Conservation (phyloP, 768 basidiomycete species). For the Kwoniella shandongensis region DNA sequence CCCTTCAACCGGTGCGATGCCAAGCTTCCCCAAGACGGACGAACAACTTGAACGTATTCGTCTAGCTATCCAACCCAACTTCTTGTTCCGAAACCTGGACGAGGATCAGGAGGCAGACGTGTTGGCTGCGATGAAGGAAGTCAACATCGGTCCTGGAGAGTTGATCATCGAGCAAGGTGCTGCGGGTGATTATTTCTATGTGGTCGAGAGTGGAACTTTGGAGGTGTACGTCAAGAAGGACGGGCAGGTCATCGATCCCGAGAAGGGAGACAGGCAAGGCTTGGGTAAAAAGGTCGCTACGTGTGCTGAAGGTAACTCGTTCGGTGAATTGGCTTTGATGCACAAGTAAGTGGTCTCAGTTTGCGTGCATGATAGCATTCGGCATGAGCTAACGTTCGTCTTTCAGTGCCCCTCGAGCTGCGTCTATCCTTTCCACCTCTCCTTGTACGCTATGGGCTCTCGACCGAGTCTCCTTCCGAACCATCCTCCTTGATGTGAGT, state of each 20-base stretch:
- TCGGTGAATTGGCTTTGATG: conserved; percentile 97
- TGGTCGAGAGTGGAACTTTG: conserved; percentile 84
- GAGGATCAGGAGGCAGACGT: conserved; percentile 94
- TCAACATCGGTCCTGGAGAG: conserved; percentile 66
- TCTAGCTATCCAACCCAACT: conserved; percentile 79
- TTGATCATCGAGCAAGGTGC: conserved; percentile 97
- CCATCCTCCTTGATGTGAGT: conserved; percentile 78
- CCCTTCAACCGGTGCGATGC: conserved; percentile 56
- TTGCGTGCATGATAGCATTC: not conserved
- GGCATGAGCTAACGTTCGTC: conserved; percentile 3
- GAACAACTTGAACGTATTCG: conserved; percentile 87
- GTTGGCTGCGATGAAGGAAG: conserved; percentile 92
- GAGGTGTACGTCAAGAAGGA: conserved; percentile 65
- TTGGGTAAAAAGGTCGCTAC: conserved; percentile 70
- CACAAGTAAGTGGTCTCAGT: conserved; percentile 63
- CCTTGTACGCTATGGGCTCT: conserved; percentile 82
- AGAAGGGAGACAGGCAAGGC: conserved; percentile 38
- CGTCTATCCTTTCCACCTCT: conserved; percentile 83
- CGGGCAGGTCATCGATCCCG: conserved; percentile 33
- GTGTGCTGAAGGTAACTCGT: conserved; percentile 78
- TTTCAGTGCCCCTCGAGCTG: conserved; percentile 75
- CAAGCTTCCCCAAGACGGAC: conserved; percentile 71
- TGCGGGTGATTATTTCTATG: conserved; percentile 95
- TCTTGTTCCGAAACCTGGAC: conserved; percentile 93
- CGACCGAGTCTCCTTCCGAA: conserved; percentile 96